These are phyloP conservation scores for Termitomyces sp. DNA, from an alignment of 768 basidiomycete genomes.

Conservation along the genomic window DNA sequence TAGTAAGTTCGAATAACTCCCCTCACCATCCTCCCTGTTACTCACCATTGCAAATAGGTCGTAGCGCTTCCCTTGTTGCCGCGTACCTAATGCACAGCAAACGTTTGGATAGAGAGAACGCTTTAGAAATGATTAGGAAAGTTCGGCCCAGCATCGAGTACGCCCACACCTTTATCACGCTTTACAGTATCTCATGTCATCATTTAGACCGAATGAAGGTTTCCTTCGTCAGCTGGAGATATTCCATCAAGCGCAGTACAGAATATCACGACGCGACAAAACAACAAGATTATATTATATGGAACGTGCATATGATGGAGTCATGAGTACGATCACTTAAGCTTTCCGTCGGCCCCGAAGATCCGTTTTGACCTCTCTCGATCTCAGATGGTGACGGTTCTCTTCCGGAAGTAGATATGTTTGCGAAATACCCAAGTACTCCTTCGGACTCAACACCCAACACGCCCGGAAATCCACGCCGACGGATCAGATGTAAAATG, in stretches of 20 bases:
- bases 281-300: constrained; percentile 79
- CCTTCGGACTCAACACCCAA: constrained; percentile 56
- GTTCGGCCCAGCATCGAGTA: constrained; percentile 70
- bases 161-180: background rate
- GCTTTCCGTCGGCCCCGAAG: constrained; percentile 15
- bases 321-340: constrained; percentile 60
- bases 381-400: constrained; percentile 69
- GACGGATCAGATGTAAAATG: constrained; percentile 86
- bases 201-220: constrained; percentile 73
- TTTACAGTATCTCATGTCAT: background rate
- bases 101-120: constrained; percentile 49
- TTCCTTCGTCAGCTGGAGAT: constrained; percentile 79
- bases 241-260: constrained; percentile 68
- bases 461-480: constrained; percentile 47
- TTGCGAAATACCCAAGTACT: constrained; percentile 66
- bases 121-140: constrained; percentile 62
- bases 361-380: constrained; percentile 1
- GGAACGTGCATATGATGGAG: constrained; percentile 64
- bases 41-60: constrained; percentile 37
- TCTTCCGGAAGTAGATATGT: constrained; percentile 61
- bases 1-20: constrained; percentile 46
- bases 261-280: constrained; percentile 63
- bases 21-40: background rate
- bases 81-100: constrained; percentile 84
- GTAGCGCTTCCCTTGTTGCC: constrained; percentile 80